Base-by-base conservation (phyloP, 192 early-diverging fungal genomes). In the Chytriomyces confervae region DNA sequence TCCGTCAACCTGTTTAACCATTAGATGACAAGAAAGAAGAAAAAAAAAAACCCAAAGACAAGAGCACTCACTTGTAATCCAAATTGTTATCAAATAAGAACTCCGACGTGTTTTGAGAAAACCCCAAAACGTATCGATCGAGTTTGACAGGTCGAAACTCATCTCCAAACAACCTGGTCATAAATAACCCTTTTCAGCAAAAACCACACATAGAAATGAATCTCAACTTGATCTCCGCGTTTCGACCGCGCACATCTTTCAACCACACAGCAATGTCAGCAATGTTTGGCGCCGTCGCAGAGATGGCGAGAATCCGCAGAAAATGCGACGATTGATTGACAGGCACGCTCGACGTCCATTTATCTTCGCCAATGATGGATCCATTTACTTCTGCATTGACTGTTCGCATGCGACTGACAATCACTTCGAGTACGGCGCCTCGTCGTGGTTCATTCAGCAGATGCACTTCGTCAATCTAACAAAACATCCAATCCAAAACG, bases 381-480 rank as follows among this genome's bases (percentile, higher is more conserved):
- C 44, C 66, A 10, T 64, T 9, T 0, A 10, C 13, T 69, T 84
- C 82, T 16, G 66, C 7, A 61, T 80, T 84, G 13, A 81, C 62
- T 24, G 73, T 80, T 65, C 83, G 79, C 78, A 91, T 84, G 0
- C 85, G 78, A 23, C 83, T 80, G 20, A 93, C 84, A 43, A 92
- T 86, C 10, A 89, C 92, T 81, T 94, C 93, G n/a, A 94, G 80
- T 5, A 85, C 89, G 5, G 91, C 89, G 8, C 93, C 93, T 4
- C 93, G 87, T 0, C 70, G 73, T 46, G 82, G 60, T 63, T 90
- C 91, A 27, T 89, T 86, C 5, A 94, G 79, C 20, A 90, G 81
- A 77, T 94, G 93, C 7, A 93, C 91, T 86, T 94, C 93, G 77
- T 94, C 93, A 81, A 94, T 79, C 84, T 87, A 72, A 45, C 51